These are phyloP conservation scores for Scleroderma bovista DNA, from an alignment of 768 basidiomycete genomes.

Conservation along the genomic window DNA sequence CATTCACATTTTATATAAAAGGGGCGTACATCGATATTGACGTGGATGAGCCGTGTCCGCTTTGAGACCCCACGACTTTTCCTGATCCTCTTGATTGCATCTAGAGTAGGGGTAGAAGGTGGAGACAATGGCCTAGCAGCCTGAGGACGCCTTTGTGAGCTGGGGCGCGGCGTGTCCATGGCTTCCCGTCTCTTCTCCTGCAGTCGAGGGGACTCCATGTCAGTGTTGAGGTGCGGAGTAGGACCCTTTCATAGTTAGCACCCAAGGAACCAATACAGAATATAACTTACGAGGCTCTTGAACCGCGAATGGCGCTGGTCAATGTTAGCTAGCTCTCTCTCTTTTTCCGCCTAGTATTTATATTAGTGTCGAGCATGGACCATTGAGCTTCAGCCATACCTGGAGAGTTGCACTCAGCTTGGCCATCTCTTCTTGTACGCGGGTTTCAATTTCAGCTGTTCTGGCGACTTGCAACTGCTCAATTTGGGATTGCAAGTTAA, in stretches of 20 bases:
- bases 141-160: not conserved
- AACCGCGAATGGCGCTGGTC: constrained; percentile 1
- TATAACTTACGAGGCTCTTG: not conserved
- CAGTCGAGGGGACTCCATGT: not conserved
- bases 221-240: not conserved
- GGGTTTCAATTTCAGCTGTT: too few relatives aligned
- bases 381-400: not conserved
- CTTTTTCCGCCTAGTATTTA: constrained; percentile 4
- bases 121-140: not conserved
- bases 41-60: not conserved
- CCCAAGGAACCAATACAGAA: not conserved
- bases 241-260: not conserved
- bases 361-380: not conserved
- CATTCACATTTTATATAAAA: not conserved
- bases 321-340: constrained; percentile 6
- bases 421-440: not conserved
- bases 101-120: not conserved
- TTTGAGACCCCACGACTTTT: not conserved
- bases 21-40: not conserved
- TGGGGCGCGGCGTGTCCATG: too few relatives aligned
- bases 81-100: constrained; percentile 4
- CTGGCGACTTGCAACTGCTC: not conserved
- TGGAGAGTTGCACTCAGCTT: not conserved
- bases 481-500: too few relatives aligned
- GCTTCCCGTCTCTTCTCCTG: too few relatives aligned